Evolutionary conservation across 2,329 filamentous ascomycete genomes (phyloP).

Genomic region (Fusarium algeriense): DNA sequence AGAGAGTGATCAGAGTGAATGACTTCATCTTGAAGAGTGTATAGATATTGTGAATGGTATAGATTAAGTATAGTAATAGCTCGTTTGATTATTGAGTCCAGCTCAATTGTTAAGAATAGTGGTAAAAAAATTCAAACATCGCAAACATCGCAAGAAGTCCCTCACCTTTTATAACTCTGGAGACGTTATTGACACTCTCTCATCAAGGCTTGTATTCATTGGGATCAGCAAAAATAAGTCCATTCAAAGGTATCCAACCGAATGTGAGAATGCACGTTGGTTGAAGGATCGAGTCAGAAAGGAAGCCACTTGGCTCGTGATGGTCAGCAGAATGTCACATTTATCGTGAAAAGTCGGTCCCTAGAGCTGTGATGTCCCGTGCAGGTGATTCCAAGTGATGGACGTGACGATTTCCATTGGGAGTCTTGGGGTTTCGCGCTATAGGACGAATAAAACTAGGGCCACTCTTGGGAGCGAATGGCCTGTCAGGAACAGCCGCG

Average conservation of each 20-base stretch:
- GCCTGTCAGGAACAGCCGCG: constrained; percentile 34
- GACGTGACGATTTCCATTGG: constrained; percentile 44
- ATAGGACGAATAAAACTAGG: constrained; percentile 28
- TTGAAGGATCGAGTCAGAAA: constrained; percentile 32
- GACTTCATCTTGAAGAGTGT: constrained; percentile 39
- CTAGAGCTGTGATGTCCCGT: constrained; percentile 42
- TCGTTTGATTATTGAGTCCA: constrained; percentile 19
- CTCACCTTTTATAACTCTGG: constrained; percentile 30
- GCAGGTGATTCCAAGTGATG: constrained; percentile 43
- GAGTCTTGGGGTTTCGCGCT: constrained; percentile 38
- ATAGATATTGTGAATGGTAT: background rate
- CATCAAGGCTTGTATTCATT: constrained; percentile 10
- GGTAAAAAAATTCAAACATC: background rate
- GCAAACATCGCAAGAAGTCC: constrained; percentile 4
- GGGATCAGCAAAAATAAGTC: constrained; percentile 36
- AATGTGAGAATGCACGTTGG: constrained; percentile 39
- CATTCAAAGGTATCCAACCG: constrained; percentile 34
- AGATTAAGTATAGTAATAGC: constrained; percentile 1
- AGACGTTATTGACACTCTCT: background rate
- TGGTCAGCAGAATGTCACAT: constrained; percentile 28
- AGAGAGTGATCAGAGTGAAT: constrained; percentile 35
- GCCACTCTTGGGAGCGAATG: constrained; percentile 29
- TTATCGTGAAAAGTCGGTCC: constrained; percentile 29
- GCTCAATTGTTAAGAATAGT: constrained; percentile 14
- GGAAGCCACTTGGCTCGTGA: constrained; percentile 21